These are phyloP conservation scores for Aechmea fasciata DNA, from an alignment of 176 grass and related monocot genomes.

Conservation along the genomic window DNA sequence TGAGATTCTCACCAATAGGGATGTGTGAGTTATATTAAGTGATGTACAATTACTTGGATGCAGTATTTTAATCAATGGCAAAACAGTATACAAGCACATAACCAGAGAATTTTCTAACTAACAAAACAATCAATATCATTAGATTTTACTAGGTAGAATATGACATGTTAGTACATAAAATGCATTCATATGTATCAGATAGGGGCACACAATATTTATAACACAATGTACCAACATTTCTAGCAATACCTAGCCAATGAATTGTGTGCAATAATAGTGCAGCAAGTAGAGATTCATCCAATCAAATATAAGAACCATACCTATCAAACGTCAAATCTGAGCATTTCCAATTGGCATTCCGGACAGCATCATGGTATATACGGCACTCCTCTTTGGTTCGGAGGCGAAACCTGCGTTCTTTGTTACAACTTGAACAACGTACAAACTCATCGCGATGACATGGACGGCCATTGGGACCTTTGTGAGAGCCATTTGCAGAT, in stretches of 20 bases:
- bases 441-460: slow-evolving; percentile 90
- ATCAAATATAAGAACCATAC: slow-evolving; percentile 26
- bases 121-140: background rate
- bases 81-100: background rate
- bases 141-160: background rate
- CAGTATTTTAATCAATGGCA: no score
- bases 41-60: no score
- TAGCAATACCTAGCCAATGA: background rate
- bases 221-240: no score
- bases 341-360: slow-evolving; percentile 69
- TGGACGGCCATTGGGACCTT: slow-evolving; percentile 48
- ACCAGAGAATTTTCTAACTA: background rate
- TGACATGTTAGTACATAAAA: background rate
- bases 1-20: no score
- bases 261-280: background rate
- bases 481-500: slow-evolving; percentile 48
- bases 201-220: no score
- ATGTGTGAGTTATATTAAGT: no score
- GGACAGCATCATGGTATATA: slow-evolving; percentile 74
- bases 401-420: slow-evolving; percentile 75
- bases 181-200: background rate
- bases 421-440: slow-evolving; percentile 54
- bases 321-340: slow-evolving; percentile 55
- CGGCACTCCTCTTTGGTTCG: slow-evolving; percentile 88
- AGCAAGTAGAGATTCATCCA: background rate